These are phyloP conservation scores for Chytridium lagenaria DNA, from an alignment of 371 early-diverging fungal species.

Conservation along the genomic window DNA sequence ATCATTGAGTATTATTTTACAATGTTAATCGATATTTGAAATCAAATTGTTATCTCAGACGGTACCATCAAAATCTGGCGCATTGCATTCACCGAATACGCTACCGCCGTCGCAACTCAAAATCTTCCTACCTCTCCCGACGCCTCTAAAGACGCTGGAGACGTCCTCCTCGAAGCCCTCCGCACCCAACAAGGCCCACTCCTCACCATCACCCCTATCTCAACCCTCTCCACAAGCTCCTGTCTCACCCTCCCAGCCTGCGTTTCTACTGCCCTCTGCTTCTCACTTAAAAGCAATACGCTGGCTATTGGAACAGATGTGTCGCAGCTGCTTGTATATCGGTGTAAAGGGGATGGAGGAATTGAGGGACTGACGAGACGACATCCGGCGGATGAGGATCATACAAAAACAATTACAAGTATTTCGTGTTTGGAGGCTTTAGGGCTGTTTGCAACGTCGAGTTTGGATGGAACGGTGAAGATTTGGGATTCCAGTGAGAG, in stretches of 20 bases:
- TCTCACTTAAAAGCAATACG: not conserved
- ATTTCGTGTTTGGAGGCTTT: conserved; percentile 24
- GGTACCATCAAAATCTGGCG: conserved; percentile 42
- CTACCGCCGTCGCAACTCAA: not conserved
- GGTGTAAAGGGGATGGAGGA: not conserved
- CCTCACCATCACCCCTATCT: conserved; percentile 1
- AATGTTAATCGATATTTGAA: too few relatives aligned
- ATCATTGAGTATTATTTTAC: too few relatives aligned
- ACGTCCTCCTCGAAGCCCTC: not conserved
- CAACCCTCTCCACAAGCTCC: not conserved
- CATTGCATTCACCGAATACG: conserved; percentile 22
- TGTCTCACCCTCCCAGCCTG: not conserved
- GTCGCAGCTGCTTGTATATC: conserved; percentile 4
- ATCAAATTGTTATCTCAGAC: conserved; percentile 29
- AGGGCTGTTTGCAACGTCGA: conserved; percentile 44
- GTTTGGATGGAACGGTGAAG: conserved; percentile 54
- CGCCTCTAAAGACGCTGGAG: not conserved
- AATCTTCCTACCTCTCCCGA: not conserved
- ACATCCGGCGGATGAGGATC: conserved; percentile 52
- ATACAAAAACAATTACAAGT: conserved; percentile 36
- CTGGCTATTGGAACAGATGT: conserved; percentile 14
- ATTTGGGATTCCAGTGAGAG: conserved; percentile 54
- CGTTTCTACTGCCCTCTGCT: conserved; percentile 9
- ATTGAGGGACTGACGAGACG: conserved; percentile 16
- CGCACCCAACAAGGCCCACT: not conserved